These are phyloP conservation scores for Saturnispora gosingensis DNA, from an alignment of 805 yeast species.

Conservation along the genomic window DNA sequence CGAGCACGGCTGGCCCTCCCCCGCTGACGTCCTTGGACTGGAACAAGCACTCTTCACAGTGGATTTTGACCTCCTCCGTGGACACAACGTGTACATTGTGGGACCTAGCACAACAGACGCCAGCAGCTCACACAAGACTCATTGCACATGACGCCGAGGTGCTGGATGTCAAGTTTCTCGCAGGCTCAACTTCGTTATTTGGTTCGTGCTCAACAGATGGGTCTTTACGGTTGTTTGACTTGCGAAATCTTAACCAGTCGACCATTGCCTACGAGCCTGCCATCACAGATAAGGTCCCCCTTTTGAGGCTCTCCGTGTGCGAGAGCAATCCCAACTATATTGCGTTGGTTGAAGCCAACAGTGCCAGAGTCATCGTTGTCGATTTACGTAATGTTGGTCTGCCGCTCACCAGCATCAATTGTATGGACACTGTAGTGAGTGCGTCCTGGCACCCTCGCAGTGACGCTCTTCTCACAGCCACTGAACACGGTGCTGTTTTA, in stretches of 20 bases:
- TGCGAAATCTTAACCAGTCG: slow-evolving; percentile 82
- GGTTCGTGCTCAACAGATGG: slow-evolving; percentile 96
- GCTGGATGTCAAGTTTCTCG: slow-evolving; percentile 78
- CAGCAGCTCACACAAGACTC: slow-evolving; percentile 77
- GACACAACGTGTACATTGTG: slow-evolving; percentile 97
- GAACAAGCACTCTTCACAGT: slow-evolving; percentile 62
- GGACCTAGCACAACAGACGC: slow-evolving; percentile 62
- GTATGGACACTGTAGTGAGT: neutral
- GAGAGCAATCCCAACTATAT: slow-evolving; percentile 73
- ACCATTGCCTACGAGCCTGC: slow-evolving; percentile 88
- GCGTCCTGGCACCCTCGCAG: slow-evolving; percentile 72
- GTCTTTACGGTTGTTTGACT: slow-evolving; percentile 83
- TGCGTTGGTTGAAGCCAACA: slow-evolving; percentile 72
- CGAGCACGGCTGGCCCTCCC: slow-evolving; percentile 32
- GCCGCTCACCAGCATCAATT: slow-evolving; percentile 38
- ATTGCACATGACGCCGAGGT: slow-evolving; percentile 97
- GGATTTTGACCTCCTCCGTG: slow-evolving; percentile 75
- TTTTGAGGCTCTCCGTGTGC: slow-evolving; percentile 68
- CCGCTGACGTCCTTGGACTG: slow-evolving; percentile 94
- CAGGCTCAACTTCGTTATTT: slow-evolving; percentile 66
- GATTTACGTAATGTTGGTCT: slow-evolving; percentile 85
- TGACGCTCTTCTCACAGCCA: slow-evolving; percentile 52
- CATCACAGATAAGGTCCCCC: slow-evolving; percentile 31
- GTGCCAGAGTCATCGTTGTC: slow-evolving; percentile 54
- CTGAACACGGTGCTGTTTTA: slow-evolving; percentile 66